A percentile compares a stretch with the other conserved stretches of the same genome.
phyloP scores from a whole-genome alignment of 306 rosid species.

The Betula pendula region DNA sequence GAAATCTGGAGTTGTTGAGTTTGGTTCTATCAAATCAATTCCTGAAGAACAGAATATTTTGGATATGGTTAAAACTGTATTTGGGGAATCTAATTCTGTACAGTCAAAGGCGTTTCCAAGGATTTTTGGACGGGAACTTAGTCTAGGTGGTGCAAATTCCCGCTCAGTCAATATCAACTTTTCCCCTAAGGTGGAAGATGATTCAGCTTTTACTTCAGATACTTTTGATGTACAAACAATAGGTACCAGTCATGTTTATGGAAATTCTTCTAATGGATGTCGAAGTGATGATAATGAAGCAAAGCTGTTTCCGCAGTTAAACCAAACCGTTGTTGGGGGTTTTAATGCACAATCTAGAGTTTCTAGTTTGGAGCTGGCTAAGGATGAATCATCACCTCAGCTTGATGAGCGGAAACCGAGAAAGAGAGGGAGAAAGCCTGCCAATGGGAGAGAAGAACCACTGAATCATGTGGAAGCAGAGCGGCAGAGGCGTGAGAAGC shows the following conservation, averaged over 20 bases:
- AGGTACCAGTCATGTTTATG: conserved; percentile 51
- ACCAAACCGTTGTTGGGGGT: conserved; percentile 55
- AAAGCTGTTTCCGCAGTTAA: conserved; percentile 58
- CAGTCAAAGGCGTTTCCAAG: conserved; percentile 66
- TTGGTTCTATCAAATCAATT: conserved; percentile 54
- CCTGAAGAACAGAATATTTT: conserved; percentile 65
- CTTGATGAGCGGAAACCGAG: conserved; percentile 81
- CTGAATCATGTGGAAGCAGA: conserved; percentile 93
- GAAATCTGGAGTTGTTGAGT: conserved; percentile 74
- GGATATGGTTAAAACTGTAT: conserved; percentile 46
- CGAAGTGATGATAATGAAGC: conserved; percentile 55
- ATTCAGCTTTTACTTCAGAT: conserved; percentile 60
- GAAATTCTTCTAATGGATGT: conserved; percentile 65
- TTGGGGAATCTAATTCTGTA: conserved; percentile 54
- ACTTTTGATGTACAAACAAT: conserved; percentile 58
- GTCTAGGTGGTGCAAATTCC: conserved; percentile 66
- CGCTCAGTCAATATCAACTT: conserved; percentile 68
- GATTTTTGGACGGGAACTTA: conserved; percentile 80
- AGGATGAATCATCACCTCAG: conserved; percentile 64
- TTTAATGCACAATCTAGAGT: conserved; percentile 56
- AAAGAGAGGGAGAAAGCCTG: conserved; percentile 92
- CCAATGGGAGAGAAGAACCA: conserved; percentile 93
- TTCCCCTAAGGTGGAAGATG: conserved; percentile 84
- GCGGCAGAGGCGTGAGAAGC: conserved; percentile 92
- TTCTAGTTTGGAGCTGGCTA: conserved; percentile 53